Base-by-base conservation (phyloP, 805 yeast species). In the Tetrapisispora fleetii region DNA sequence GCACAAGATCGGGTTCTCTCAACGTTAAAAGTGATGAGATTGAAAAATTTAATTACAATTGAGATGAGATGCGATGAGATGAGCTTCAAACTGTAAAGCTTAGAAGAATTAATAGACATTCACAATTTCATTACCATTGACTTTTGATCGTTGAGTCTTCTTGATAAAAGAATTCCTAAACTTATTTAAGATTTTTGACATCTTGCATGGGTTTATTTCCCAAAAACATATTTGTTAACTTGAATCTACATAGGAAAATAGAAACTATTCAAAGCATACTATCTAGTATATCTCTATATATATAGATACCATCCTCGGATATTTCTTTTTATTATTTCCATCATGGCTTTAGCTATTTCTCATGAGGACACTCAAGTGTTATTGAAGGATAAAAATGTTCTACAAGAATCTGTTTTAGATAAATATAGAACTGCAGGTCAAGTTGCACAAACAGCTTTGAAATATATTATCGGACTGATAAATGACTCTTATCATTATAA, bases 381-480 rank as follows among this genome's bases (percentile, higher is more conserved):
- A 51, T 73, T 88, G 55, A 80, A 79, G 56, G 82, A 82, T 53
- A 86, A 79, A 63, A 88, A 88, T 65, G 75, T 79, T 39, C 74
- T 88, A 54, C 73, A 72, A 55, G 80, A 73, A 30, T 52, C 74
- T 17, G 81, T 83, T 11, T 63, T 87, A 27, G 91, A 83, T 56
- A 90, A 89, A 68, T 89, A 90, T 69, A 78, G 95, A 67, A 73
- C 80, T 45, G 96, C 96, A 4, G 97, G 96, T 43, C 88, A 85
- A 67, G 81, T 89, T 57, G 71, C 93, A 4, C 96, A 90, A 68
- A 83, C 95, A 19, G 83, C 88, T 48, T 72, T 90, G 56, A 69
- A 77, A 50, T 84, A 85, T 63, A 70, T 86, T 45, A 70, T 76
- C 9, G 72, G 76, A 48, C 75, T 85, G 61, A 82, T 88, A 56